These are phyloP conservation scores for Medicago arabica DNA, from an alignment of 306 rosid genomes.

Conservation along the genomic window DNA sequence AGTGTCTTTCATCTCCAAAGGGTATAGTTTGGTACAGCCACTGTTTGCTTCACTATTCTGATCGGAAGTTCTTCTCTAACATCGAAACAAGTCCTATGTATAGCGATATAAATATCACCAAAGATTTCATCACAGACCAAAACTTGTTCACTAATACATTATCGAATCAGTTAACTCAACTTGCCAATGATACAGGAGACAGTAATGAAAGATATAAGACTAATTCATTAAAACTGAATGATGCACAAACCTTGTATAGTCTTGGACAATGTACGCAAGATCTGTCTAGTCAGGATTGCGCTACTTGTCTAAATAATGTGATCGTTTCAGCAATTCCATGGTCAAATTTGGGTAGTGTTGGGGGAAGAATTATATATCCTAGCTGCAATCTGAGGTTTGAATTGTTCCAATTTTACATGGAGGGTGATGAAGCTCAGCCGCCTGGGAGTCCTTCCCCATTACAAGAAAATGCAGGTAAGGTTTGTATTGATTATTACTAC, in stretches of 20 bases:
- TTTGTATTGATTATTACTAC: too few relatives aligned
- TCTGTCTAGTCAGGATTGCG: background rate
- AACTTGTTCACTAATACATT: background rate
- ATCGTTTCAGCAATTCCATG: background rate
- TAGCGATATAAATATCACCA: background rate
- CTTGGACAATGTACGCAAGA: background rate
- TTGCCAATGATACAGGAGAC: background rate
- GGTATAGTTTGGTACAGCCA: constrained; percentile 26
- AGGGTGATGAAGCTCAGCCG: background rate
- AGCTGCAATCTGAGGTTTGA: constrained; percentile 35
- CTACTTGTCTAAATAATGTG: background rate
- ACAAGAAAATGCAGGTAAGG: background rate
- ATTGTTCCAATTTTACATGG: constrained; percentile 22
- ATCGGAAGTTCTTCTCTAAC: background rate
- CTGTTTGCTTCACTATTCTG: constrained; percentile 33
- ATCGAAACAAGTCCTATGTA: background rate
- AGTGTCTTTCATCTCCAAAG: background rate
- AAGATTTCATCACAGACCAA: background rate
- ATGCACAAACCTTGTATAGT: background rate
- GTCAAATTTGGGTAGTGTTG: too few relatives aligned
- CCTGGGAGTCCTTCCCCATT: background rate
- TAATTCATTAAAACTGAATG: background rate
- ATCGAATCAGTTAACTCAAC: background rate
- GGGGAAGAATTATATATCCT: constrained; percentile 24
- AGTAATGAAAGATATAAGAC: background rate